These are phyloP conservation scores for Ceratonia siliqua DNA, from an alignment of 306 rosid species.

Conservation along the genomic window DNA sequence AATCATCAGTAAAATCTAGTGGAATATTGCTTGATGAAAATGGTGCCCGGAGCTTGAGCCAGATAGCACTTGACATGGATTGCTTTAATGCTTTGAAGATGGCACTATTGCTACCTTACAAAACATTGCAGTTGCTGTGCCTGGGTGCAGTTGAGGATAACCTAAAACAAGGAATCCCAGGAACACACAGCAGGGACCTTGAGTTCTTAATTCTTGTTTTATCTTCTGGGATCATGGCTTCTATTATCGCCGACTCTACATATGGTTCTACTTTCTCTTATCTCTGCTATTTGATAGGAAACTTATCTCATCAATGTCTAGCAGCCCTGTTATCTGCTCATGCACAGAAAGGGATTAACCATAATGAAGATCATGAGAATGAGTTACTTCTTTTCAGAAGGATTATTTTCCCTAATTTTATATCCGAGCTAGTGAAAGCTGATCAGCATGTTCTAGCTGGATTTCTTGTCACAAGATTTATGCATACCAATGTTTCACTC, in stretches of 20 bases:
- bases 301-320: constrained; percentile 60
- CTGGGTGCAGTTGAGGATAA: constrained; percentile 67
- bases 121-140: constrained; percentile 57
- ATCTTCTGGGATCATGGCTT: constrained; percentile 64
- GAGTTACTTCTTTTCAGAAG: constrained; percentile 53
- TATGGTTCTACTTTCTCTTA: constrained; percentile 69
- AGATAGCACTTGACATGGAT: constrained; percentile 54
- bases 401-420: constrained; percentile 62
- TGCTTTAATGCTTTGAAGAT: constrained; percentile 71
- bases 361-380: constrained; percentile 39
- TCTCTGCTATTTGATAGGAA: constrained; percentile 79
- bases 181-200: constrained; percentile 44
- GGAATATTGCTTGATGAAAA: constrained; percentile 74
- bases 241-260: constrained; percentile 49
- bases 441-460: constrained; percentile 89
- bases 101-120: constrained; percentile 68
- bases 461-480: constrained; percentile 69
- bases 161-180: constrained; percentile 63
- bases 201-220: constrained; percentile 69
- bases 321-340: constrained; percentile 46
- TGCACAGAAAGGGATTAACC: constrained; percentile 36
- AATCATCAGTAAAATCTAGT: constrained; percentile 52
- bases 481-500: constrained; percentile 72
- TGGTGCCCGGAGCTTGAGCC: constrained; percentile 56
- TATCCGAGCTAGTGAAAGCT: constrained; percentile 85